Conservation (phyloP, 768 basidiomycete genomes). For the Suillus decipiens region DNA sequence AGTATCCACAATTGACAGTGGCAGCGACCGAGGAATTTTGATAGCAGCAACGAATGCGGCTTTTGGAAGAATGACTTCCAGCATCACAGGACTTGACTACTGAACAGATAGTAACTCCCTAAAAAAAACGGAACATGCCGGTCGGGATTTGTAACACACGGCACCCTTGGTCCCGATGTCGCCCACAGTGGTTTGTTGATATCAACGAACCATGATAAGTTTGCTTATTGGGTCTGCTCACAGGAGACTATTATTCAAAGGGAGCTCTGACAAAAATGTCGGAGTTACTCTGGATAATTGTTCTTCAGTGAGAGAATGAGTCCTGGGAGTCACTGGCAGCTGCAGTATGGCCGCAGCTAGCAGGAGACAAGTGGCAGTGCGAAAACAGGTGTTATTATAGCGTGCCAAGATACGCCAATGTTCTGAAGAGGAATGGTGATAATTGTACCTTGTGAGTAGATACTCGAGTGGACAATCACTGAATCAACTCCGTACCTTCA, state of each 20-base stretch:
- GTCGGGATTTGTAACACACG: too few relatives aligned
- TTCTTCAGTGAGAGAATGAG: neutral
- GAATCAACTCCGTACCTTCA: too few relatives aligned
- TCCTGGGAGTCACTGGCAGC: neutral
- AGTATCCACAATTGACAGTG: neutral
- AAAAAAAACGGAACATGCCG: too few relatives aligned
- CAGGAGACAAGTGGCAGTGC: neutral
- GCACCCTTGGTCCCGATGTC: too few relatives aligned
- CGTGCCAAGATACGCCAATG: neutral
- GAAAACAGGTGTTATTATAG: neutral
- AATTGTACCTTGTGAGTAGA: neutral
- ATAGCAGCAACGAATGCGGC: neutral
- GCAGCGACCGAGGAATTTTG: neutral
- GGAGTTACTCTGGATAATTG: neutral
- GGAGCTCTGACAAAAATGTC: neutral
- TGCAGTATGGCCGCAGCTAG: neutral
- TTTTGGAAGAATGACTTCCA: neutral
- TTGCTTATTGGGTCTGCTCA: too few relatives aligned
- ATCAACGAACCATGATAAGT: too few relatives aligned
- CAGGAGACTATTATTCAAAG: neutral
- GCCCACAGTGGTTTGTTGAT: too few relatives aligned
- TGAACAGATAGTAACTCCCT: too few relatives aligned
- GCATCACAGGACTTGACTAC: too few relatives aligned
- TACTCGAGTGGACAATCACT: neutral
- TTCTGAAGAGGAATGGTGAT: neutral